Evolutionary conservation across 1,139 yeast genomes (phyloP).

Genomic region (Candida albicans): DNA sequence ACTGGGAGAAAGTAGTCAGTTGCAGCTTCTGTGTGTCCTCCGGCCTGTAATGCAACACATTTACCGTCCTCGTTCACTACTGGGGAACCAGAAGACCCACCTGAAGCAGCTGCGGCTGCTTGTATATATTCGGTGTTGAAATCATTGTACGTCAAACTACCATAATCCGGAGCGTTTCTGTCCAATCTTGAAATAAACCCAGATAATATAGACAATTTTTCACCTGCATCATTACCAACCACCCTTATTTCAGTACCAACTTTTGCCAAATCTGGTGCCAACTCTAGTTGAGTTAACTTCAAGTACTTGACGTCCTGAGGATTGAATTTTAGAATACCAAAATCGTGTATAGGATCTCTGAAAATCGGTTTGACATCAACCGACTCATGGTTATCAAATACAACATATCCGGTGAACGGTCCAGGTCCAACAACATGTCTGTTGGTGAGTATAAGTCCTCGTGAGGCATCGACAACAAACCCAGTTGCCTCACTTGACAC

Average conservation of each 20-base stretch:
- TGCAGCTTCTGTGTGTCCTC: constrained; percentile 88
- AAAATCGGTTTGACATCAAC: constrained; percentile 81
- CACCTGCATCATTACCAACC: constrained; percentile 96
- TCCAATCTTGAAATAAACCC: constrained; percentile 90
- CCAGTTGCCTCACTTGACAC: constrained; percentile 91
- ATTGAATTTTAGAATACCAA: constrained; percentile 77
- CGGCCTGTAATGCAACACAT: constrained; percentile 92
- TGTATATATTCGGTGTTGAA: constrained; percentile 95
- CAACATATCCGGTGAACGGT: constrained; percentile 87
- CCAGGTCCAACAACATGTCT: constrained; percentile 96
- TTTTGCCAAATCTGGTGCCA: constrained; percentile 79
- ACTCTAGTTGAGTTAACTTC: constrained; percentile 62
- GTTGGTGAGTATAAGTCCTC: constrained; percentile 85
- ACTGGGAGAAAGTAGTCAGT: constrained; percentile 91
- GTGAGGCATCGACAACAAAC: constrained; percentile 81
- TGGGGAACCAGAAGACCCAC: constrained; percentile 95
- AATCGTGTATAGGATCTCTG: constrained; percentile 85
- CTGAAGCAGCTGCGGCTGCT: constrained; percentile 95
- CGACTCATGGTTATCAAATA: constrained; percentile 93
- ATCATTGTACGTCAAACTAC: constrained; percentile 85
- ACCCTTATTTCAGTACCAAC: constrained; percentile 93
- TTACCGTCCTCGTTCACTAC: constrained; percentile 85
- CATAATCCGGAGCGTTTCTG: constrained; percentile 94
- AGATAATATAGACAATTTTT: constrained; percentile 80
- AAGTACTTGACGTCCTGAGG: constrained; percentile 73